A percentile compares a stretch with the other conserved stretches of the same genome.
Evolutionary conservation across 805 yeast genomes (phyloP).

Genomic region (Lachancea waltii): DNA sequence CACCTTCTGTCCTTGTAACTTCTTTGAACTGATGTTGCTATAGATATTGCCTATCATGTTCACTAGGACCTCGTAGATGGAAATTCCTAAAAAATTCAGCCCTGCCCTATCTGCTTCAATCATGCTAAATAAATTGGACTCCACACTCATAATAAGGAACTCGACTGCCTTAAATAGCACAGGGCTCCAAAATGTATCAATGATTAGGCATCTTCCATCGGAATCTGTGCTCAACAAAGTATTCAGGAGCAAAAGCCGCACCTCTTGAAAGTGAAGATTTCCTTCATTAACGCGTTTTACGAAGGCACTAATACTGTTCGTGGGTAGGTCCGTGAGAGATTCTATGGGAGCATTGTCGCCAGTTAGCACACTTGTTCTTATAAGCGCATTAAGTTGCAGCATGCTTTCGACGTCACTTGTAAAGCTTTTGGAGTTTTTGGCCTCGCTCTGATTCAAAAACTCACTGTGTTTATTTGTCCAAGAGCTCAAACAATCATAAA

Average conservation of each 20-base stretch:
- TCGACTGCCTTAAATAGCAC: conserved; percentile 32
- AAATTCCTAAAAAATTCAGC: conserved; percentile 22
- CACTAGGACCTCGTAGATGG: conserved; percentile 42
- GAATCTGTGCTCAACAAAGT: conserved; percentile 15
- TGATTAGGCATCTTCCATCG: conserved; percentile 22
- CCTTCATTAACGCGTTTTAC: conserved; percentile 25
- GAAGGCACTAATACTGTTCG: conserved; percentile 18
- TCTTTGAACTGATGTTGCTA: conserved; percentile 27
- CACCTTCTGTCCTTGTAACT: conserved; percentile 27
- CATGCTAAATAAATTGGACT: conserved; percentile 21
- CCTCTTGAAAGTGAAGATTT: conserved; percentile 34
- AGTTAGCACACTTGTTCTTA: conserved; percentile 27
- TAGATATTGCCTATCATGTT: conserved; percentile 36
- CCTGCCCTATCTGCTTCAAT: conserved; percentile 9
- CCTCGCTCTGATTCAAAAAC: conserved; percentile 21
- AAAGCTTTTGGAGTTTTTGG: conserved; percentile 8
- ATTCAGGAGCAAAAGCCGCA: conserved; percentile 31
- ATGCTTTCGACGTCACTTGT: conserved; percentile 15
- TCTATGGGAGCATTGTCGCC: conserved; percentile 15
- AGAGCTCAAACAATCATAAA: conserved; percentile 30
- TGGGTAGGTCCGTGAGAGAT: conserved; percentile 15
- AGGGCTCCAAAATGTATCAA: conserved; percentile 37
- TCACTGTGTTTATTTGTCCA: conserved; percentile 35
- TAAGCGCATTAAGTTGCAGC: conserved; percentile 26
- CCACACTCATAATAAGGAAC: conserved; percentile 28